A percentile compares a stretch with the other conserved stretches of the same genome.
phyloP scores from a whole-genome alignment of 2,329 filamentous ascomycete genomes.

The Mollisiaceae sp. region DNA sequence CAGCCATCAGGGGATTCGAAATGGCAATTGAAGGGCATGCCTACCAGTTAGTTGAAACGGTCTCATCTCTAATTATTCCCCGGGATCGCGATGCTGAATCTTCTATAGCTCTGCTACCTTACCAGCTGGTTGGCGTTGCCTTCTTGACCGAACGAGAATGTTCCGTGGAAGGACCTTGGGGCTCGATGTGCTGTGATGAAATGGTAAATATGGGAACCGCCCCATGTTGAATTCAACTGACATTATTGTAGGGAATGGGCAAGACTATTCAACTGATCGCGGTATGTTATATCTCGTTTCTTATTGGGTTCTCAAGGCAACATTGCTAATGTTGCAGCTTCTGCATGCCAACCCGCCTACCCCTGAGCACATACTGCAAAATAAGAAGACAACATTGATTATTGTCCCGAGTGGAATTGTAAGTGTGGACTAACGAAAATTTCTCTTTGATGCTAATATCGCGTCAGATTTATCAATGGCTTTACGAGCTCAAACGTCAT shows the following conservation, averaged over 20 bases:
- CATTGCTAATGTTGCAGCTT: background rate
- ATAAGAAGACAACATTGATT: no score
- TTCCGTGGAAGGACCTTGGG: background rate
- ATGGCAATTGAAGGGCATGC: background rate
- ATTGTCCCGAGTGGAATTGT: no score
- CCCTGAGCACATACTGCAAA: no score
- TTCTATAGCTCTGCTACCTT: background rate
- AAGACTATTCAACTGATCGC: background rate
- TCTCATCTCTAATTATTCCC: background rate
- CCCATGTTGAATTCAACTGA: no score
- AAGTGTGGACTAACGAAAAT: no score
- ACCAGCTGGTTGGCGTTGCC: background rate
- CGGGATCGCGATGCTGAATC: no score
- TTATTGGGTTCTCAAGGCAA: background rate
- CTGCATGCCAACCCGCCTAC: background rate
- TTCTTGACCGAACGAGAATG: background rate
- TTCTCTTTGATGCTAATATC: background rate
- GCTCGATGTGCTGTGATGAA: background rate
- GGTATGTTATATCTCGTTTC: background rate
- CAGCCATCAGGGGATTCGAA: rapidly evolving
- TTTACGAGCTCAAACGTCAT: background rate
- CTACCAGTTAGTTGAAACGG: background rate
- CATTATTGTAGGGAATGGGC: background rate
- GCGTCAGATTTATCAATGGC: background rate
- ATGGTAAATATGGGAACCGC: no score